phyloP scores from a whole-genome alignment of 176 grass and related monocot genomes.

The Eremochloa ophiuroides region DNA sequence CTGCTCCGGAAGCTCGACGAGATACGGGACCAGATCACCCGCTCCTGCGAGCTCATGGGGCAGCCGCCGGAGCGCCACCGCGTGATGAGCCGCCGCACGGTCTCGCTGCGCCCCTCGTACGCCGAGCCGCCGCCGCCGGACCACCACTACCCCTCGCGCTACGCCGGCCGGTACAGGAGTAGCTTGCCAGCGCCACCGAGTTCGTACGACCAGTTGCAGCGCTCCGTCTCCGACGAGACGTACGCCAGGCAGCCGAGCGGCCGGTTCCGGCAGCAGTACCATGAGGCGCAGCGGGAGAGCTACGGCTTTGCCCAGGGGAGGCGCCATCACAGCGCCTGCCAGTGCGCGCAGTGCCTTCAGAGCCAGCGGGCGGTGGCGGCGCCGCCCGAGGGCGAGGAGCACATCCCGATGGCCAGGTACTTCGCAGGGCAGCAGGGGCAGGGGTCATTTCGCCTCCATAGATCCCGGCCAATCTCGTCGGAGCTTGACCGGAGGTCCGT shows the following conservation, averaged over 20 bases:
- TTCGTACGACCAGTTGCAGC: constrained; percentile 23
- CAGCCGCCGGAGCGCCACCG: constrained; percentile 24
- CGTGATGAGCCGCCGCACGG: constrained; percentile 5
- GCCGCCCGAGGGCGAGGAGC: constrained; percentile 30
- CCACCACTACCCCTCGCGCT: constrained; percentile 17
- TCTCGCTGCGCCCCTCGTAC: constrained; percentile 33
- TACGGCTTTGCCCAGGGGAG: constrained; percentile 30
- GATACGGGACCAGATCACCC: constrained; percentile 73
- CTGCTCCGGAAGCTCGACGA: constrained; percentile 81
- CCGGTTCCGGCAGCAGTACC: constrained; percentile 36
- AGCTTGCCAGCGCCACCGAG: neutral
- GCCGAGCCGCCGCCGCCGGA: neutral
- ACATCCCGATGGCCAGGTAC: constrained; percentile 43
- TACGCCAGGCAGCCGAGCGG: constrained; percentile 38
- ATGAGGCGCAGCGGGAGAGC: constrained; percentile 35
- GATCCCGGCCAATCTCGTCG: constrained; percentile 35
- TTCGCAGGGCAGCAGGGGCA: constrained; percentile 44
- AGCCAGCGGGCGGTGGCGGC: neutral
- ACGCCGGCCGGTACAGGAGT: constrained; percentile 24
- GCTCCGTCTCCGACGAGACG: constrained; percentile 31
- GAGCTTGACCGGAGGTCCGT: constrained; percentile 44
- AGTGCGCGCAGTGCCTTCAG: constrained; percentile 31
- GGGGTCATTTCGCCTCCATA: constrained; percentile 32
- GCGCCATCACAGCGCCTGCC: constrained; percentile 36
- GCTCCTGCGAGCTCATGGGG: constrained; percentile 53